Conservation (phyloP, 1,284 basidiomycete genomes). For the Irpex sp. region DNA sequence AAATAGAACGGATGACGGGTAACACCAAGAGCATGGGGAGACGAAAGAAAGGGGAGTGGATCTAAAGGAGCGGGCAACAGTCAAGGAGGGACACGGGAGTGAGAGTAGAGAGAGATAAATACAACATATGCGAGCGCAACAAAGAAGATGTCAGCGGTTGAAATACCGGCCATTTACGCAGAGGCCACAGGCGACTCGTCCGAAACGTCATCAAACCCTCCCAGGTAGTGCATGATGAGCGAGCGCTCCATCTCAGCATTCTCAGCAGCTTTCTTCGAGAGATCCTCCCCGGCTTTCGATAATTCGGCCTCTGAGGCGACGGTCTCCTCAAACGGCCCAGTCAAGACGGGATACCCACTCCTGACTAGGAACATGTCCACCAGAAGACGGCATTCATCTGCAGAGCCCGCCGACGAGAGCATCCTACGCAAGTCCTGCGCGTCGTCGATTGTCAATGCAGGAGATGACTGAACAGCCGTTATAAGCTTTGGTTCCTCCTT, state of each 20-base stretch:
- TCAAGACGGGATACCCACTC: slow-evolving; percentile 37
- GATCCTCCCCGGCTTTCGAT: slow-evolving; percentile 5
- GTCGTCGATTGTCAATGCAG: slow-evolving; percentile 33
- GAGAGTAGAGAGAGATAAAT: no score
- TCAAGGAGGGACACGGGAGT: no score
- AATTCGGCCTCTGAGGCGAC: background rate
- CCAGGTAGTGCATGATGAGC: slow-evolving; percentile 16
- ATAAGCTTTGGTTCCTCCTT: slow-evolving; percentile 8
- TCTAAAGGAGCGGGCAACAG: no score
- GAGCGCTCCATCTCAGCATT: slow-evolving; percentile 25
- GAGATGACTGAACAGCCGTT: slow-evolving; percentile 8
- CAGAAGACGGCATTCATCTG: slow-evolving; percentile 81
- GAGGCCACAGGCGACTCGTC: background rate
- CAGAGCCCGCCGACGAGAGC: slow-evolving; percentile 68
- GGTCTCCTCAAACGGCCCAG: background rate
- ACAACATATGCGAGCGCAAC: no score
- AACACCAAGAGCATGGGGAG: no score
- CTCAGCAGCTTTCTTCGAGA: slow-evolving; percentile 11
- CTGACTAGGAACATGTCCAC: slow-evolving; percentile 77
- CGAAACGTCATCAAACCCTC: background rate
- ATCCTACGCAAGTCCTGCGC: slow-evolving; percentile 67
- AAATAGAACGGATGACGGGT: no score
- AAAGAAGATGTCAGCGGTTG: no score
- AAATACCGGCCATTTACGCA: background rate
- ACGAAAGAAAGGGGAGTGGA: no score